A percentile compares a stretch with the other conserved stretches of the same genome.
Conservation (phyloP, 2,329 filamentous ascomycete species). For the Endoconidiophora laricicola region DNA sequence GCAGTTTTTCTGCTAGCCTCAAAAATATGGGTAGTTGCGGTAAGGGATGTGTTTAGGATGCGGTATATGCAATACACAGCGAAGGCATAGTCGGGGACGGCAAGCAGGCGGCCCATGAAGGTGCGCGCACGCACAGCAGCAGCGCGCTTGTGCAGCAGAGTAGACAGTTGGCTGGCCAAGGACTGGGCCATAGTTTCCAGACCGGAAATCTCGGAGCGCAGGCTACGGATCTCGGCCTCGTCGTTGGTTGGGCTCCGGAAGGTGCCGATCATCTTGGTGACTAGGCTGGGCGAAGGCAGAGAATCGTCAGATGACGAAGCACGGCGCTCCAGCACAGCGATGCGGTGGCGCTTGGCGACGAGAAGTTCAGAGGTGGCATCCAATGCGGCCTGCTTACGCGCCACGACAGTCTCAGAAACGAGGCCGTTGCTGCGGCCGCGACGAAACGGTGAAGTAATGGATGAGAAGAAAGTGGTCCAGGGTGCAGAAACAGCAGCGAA, state of each 20-base stretch:
- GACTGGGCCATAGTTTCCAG: constrained; percentile 65
- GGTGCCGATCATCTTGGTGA: constrained; percentile 58
- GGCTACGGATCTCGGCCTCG: constrained; percentile 37
- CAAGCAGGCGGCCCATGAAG: constrained; percentile 43
- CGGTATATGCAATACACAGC: constrained; percentile 74
- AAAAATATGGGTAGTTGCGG: constrained; percentile 44
- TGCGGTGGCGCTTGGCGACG: constrained; percentile 52
- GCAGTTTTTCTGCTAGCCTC: constrained; percentile 19
- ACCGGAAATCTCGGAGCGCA: constrained; percentile 63
- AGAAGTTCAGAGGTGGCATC: constrained; percentile 68
- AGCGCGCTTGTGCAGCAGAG: constrained; percentile 43
- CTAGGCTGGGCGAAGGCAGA: constrained; percentile 31
- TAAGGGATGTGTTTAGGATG: constrained; percentile 53
- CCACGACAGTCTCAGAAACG: constrained; percentile 57
- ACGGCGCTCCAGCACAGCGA: constrained; percentile 48
- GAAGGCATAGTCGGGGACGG: constrained; percentile 50
- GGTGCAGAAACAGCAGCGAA: constrained; percentile 79
- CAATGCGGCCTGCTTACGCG: constrained; percentile 61
- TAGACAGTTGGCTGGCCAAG: constrained; percentile 46
- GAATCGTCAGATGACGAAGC: constrained; percentile 22
- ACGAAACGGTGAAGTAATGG: constrained; percentile 31
- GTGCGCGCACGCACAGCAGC: constrained; percentile 53
- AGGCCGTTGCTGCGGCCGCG: constrained; percentile 26
- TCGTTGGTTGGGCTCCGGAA: constrained; percentile 49
- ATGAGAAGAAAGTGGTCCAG: constrained; percentile 58